Conservation (phyloP, 345 rosid genomes). For the Abelmoschus esculentus region DNA sequence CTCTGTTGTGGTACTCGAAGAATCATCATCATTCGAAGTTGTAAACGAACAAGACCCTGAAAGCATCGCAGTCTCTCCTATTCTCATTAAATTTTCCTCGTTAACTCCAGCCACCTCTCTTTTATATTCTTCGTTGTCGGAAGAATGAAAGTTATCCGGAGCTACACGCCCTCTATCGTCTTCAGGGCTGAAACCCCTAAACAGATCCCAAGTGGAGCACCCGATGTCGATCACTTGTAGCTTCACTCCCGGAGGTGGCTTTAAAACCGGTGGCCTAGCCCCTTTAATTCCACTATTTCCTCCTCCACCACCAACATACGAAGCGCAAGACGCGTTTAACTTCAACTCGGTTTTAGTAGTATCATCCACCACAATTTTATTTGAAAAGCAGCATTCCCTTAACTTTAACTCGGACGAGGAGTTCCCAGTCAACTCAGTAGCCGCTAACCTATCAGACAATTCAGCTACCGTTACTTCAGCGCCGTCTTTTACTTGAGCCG, state of each 20-base stretch:
- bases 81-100: not conserved
- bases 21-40: not conserved
- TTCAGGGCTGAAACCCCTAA: too few species aligned
- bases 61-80: not conserved
- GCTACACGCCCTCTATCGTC: too few species aligned
- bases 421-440: not conserved
- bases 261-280: too few species aligned
- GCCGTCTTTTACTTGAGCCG: not conserved
- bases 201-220: too few species aligned
- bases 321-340: not conserved
- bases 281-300: not conserved
- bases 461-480: not conserved
- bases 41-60: not conserved
- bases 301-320: not conserved
- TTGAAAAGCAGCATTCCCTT: too few species aligned
- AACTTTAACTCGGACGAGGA: too few species aligned
- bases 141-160: too few species aligned
- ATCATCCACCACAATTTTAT: too few species aligned
- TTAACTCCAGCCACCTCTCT: too few species aligned
- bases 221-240: too few species aligned
- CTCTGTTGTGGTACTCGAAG: not conserved
- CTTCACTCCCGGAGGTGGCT: not conserved
- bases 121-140: too few species aligned
- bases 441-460: not conserved
- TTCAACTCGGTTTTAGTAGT: not conserved